Percentiles rank a stretch among this genome's conserved stretches.
Evolutionary conservation across 768 basidiomycete species (phyloP).

Genomic region (Mycena vulgaris): DNA sequence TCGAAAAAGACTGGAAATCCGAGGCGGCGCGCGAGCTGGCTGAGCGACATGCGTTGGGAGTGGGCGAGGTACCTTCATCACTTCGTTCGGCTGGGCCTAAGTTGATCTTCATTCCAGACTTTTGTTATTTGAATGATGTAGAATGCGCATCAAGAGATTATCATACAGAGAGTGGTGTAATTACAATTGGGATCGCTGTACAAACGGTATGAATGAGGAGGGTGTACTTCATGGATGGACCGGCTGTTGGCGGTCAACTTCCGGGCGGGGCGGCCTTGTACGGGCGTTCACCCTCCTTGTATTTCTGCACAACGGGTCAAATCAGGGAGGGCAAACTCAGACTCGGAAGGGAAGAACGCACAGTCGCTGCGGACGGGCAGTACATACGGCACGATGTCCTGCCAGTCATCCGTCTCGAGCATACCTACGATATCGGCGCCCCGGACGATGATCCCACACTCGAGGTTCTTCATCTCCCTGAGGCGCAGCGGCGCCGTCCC

Average conservation of each 20-base stretch:
- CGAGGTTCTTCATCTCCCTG: not conserved
- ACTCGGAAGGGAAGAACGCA: not conserved
- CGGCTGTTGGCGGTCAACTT: too few relatives aligned
- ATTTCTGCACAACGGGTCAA: slow-evolving; percentile 5
- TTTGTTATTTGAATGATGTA: not conserved
- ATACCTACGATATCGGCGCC: slow-evolving; percentile 11
- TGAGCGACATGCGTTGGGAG: not conserved
- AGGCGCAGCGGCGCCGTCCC: not conserved
- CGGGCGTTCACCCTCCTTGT: slow-evolving; percentile 13
- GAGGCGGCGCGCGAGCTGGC: not conserved
- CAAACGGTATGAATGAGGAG: too few relatives aligned
- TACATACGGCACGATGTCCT: slow-evolving; percentile 21
- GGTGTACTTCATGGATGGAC: too few relatives aligned
- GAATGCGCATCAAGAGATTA: not conserved
- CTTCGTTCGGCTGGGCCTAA: not conserved
- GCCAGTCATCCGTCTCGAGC: slow-evolving; percentile 22
- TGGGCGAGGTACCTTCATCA: not conserved
- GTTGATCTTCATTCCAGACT: too few relatives aligned
- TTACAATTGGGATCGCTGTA: too few relatives aligned
- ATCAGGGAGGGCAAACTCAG: not conserved
- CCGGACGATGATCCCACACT: slow-evolving; percentile 18
- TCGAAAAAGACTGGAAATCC: slow-evolving; percentile 8
- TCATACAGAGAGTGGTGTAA: not conserved
- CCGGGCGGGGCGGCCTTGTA: not conserved
- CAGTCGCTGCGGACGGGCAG: slow-evolving; percentile 11